Base-by-base conservation (phyloP, 148 eudicot species). In the Silene latifolia region DNA sequence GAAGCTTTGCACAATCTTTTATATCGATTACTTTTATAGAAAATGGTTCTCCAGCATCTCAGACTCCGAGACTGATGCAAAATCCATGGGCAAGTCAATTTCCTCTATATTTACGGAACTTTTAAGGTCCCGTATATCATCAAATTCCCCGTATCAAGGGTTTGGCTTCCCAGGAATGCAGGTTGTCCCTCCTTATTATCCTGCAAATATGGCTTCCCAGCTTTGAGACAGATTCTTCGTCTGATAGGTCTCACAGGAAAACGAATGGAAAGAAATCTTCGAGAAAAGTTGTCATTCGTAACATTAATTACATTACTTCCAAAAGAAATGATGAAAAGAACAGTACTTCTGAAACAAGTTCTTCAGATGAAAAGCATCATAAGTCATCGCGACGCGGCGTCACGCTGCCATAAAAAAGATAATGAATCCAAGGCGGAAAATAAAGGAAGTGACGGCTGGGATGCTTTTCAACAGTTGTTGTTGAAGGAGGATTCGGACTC, bases 101-200 rank as follows among this genome's bases (percentile, higher is more conserved):
- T 83, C 83, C 88, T 62, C 89, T 66, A 46, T 86, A 90, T 68
- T 68, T 87, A 79, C 89, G 83, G 42, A 87, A 86, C 63, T 80
- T 80, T 78, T 94, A 82, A 59, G 88, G 88, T 60, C 85, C 89
- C 11, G 44, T 78, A 19, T 87, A 82, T 83, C 93, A 82, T 72
- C 93, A 86, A 77, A 80, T 86, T 80, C 85, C 87, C 89, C 91
- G 29, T 92, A 87, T 79, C 94, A 82, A 76, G 95, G 92, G 10
- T 87, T 84, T 69, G 82, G 69, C 56, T 86, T 77, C 81, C 86
- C 88, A 15, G 96, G 91, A 56, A 87, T 88, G 86, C 88, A 83
- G 74, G 86, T 61, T 39, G 63, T 80, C 25, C 84, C 87, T 75
- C 87, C 83, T 46, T 86, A 83, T 83, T 86, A 84, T 83, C 89